Evolutionary conservation across 306 rosid genomes (phyloP).

Genomic region (Sphenostylis stenocarpa): DNA sequence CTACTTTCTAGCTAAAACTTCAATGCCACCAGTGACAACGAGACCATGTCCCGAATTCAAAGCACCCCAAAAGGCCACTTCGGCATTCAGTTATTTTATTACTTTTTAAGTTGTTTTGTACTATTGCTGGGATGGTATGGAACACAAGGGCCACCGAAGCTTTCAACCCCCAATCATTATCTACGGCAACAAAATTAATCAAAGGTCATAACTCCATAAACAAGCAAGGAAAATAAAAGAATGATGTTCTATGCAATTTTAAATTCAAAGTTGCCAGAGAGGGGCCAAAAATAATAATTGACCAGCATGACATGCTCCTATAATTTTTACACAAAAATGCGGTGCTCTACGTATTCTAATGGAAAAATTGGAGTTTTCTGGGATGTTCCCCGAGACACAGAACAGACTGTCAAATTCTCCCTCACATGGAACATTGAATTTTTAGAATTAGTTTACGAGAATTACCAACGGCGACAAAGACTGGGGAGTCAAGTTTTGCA

Average conservation of each 20-base stretch:
- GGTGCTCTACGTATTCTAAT: slow-evolving; percentile 43
- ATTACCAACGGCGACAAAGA: slow-evolving; percentile 38
- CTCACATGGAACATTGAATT: slow-evolving; percentile 41
- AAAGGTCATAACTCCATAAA: slow-evolving; percentile 34
- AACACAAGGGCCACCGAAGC: slow-evolving; percentile 48
- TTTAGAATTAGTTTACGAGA: not conserved
- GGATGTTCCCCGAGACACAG: slow-evolving; percentile 38
- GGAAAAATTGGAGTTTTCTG: slow-evolving; percentile 50
- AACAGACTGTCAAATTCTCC: slow-evolving; percentile 70
- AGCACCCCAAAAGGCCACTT: slow-evolving; percentile 32
- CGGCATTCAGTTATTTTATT: slow-evolving; percentile 29
- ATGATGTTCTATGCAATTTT: slow-evolving; percentile 27
- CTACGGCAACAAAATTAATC: slow-evolving; percentile 62
- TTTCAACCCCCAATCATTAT: slow-evolving; percentile 51
- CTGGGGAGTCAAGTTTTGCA: slow-evolving; percentile 39
- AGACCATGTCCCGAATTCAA: slow-evolving; percentile 34
- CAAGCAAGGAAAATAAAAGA: slow-evolving; percentile 12
- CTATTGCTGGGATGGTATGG: slow-evolving; percentile 32
- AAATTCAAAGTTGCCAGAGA: slow-evolving; percentile 32
- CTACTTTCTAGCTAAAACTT: slow-evolving; percentile 31
- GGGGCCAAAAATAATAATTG: slow-evolving; percentile 12
- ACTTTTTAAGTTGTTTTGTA: slow-evolving; percentile 22
- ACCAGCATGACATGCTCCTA: slow-evolving; percentile 35
- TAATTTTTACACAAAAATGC: slow-evolving; percentile 30
- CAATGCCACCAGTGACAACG: slow-evolving; percentile 38